Conservation (phyloP, 1,284 basidiomycete genomes). For the Macrocystidia cucumis region DNA sequence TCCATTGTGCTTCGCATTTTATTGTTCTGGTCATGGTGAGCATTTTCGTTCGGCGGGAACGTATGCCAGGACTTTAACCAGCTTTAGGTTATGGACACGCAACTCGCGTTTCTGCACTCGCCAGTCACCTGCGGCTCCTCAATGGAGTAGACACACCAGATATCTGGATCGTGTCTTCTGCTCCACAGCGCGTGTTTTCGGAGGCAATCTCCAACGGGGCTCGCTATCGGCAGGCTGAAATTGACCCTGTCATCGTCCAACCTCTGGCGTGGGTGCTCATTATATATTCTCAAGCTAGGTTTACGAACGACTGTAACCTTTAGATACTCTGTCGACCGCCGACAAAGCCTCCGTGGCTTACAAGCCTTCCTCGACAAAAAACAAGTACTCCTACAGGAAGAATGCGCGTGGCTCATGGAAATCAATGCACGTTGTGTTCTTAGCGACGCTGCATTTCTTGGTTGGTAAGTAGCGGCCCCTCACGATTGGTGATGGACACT, state of each 20-base stretch:
- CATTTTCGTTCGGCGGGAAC: not conserved
- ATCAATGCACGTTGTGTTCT: constrained; percentile 53
- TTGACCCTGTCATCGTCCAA: constrained; percentile 69
- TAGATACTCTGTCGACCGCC: constrained; percentile 64
- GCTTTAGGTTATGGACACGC: constrained; percentile 62
- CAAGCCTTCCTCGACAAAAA: constrained; percentile 49
- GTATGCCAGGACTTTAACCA: not conserved
- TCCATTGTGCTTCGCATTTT: constrained; percentile 45
- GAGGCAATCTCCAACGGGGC: constrained; percentile 54
- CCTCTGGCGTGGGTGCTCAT: constrained; percentile 51
- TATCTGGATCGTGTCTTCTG: constrained; percentile 60
- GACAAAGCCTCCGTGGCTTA: constrained; percentile 58
- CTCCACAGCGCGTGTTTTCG: constrained; percentile 57
- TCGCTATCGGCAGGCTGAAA: constrained; percentile 55
- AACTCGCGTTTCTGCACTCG: constrained; percentile 65
- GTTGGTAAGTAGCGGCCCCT: constrained; percentile 42
- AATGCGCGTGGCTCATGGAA: constrained; percentile 48
- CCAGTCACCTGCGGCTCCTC: constrained; percentile 44
- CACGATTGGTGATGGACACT: not conserved
- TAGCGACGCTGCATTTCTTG: constrained; percentile 73
- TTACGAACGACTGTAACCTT: not conserved
- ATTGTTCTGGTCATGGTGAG: constrained; percentile 69
- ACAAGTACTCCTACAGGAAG: constrained; percentile 44
- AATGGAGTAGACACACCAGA: constrained; percentile 24
- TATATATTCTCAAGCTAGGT: constrained; percentile 1